phyloP scores from a whole-genome alignment of 495 filamentous ascomycete genomes.

The Annulohypoxylon bovei region DNA sequence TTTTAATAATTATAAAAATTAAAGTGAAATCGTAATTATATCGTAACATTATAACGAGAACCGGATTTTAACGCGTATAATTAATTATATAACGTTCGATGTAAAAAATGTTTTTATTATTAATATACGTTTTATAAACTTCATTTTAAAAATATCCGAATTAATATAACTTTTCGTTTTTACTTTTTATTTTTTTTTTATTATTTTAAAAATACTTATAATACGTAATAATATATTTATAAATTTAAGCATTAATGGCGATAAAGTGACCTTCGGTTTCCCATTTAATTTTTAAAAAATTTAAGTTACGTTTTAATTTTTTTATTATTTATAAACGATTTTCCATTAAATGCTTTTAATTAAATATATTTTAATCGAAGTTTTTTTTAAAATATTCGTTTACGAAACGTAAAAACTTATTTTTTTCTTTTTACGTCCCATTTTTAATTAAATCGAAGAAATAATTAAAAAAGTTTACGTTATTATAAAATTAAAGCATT shows the following conservation, averaged over 20 bases:
- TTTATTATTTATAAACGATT: neutral
- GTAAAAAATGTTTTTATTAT: neutral
- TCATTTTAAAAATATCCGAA: neutral
- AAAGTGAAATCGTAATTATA: neutral
- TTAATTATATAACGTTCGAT: neutral
- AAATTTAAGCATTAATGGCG: neutral
- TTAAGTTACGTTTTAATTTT: neutral
- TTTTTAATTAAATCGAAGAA: neutral
- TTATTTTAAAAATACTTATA: neutral
- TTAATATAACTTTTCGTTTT: neutral
- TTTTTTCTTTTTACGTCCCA: neutral
- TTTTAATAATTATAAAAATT: neutral
- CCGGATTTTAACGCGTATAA: neutral
- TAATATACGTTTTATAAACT: neutral
- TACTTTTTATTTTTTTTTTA: neutral
- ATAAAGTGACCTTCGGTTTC: neutral
- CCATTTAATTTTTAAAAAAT: neutral
- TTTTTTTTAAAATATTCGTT: neutral
- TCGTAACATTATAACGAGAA: neutral
- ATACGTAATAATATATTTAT: neutral
- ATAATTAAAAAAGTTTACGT: neutral
- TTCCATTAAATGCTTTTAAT: neutral
- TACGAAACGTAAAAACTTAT: neutral
- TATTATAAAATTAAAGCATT: neutral
- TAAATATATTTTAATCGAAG: neutral